Evolutionary conservation across 495 filamentous ascomycete species (phyloP), one percentile per base, ranked within the genome.

Genomic region (Trichoderma reesei): DNA sequence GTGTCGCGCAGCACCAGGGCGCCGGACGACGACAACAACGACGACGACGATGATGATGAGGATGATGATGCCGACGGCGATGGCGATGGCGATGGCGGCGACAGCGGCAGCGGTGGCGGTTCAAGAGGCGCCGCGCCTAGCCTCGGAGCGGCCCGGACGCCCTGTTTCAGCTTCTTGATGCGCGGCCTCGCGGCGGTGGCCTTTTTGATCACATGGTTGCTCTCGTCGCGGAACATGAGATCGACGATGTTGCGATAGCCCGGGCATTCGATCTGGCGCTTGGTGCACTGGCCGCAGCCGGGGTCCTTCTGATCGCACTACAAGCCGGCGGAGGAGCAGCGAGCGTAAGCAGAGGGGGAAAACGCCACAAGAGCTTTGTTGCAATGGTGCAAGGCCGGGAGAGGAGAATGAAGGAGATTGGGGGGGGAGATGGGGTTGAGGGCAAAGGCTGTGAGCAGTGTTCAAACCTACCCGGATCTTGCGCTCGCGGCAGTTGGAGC

Each of bases 141-240:
- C 41, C 31, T 36, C 41, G 41, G 39, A 33, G 26, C 41, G 61
- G 37, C 41, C 41, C 20, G 61, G 6, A 14, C 39, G 44, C 61
- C 36, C 41, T 42, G 42, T 38, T 41, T 59, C 41, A 38, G 59
- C 68, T 69, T 75, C 65, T 73, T 73, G 39, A 46, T 33, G 20
- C 59, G 66, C 65, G 13, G 67, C 64, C 64, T 70, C 64, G 72
- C 72, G 61, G 68, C 73, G 18, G 71, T 81, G 48, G 83, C 85
- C 72, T 88, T 90, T 64, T 80, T 80, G 64, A 84, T 82, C 56
- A 90, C 85, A 66, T 84, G 80, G 62, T 81, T 80, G 70, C 86
- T 90, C 71, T 91, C 85, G 69, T 90, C 85, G 36, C 87, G 85
- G 71, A 91, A 91, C 79, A 89, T 84, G 48, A 90, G 74, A 51